Evolutionary conservation across 768 basidiomycete genomes (phyloP), one percentile per base, ranked within the genome.

Genomic region (Pulveroboletus frians): DNA sequence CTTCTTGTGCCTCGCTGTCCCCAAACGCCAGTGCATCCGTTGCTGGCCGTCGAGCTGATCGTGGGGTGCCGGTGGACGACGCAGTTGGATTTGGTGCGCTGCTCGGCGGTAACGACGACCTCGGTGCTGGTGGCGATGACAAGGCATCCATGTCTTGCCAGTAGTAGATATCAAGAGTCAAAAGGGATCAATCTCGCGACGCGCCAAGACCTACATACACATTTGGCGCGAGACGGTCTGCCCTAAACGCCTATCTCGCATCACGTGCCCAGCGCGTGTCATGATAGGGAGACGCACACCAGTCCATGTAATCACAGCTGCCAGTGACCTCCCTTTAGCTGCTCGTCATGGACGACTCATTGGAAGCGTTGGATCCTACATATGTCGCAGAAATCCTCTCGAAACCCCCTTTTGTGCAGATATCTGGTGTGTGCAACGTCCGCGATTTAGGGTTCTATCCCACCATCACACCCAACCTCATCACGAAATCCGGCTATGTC

Each of bases 371-470:
- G 39, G 86, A 89, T 59, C 79, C 85, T 2, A 65, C 64, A 15
- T 80, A 81, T 67, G 85, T 90, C 17, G 69, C 75, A 7, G 74
- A 83, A 20, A 67, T 79, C 9, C 77, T 90, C 34, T 86, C 85
- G 1, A 73, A 72, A 21, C 81, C 79, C 8, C 88, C 88, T 0
- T 91, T 91, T 56, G 76, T 88, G 9, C 61, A 71, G 15, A 74
- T 90, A 56, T 65, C 78, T n/a, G 88, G 88, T 27, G 85, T 90
- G 9, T 79, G 78, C 56, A 91, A 91, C 63, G 73, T 84, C 43
- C 76, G 88, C 47, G 84, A 88, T 67, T 73, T 91, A 9, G 88
- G 87, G 30, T 72, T 71, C 39, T 81, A 85, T 60, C 69, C 78
- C 43, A 78, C 80, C 8, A 61, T 69, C 13, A 66, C 65, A 49